Percentiles rank a stretch among this genome's conserved stretches.
Evolutionary conservation across 192 early-diverging fungal genomes (phyloP).

Genomic region (Coemansia brasiliensis): DNA sequence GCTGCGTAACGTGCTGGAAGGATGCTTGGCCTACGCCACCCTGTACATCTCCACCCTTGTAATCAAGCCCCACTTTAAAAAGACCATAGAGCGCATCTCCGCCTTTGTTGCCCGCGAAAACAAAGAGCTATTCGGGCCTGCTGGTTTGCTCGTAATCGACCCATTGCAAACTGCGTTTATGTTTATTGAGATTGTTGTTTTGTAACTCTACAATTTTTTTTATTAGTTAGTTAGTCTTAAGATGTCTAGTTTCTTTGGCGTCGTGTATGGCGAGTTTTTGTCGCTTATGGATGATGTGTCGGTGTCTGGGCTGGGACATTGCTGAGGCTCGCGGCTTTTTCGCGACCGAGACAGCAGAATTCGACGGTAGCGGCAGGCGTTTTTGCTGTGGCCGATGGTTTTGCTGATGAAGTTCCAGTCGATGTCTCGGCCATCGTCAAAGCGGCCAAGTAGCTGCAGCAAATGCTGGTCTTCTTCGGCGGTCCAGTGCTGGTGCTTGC

Average conservation of each 20-base stretch:
- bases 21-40: slow-evolving; percentile 53
- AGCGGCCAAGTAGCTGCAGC: slow-evolving; percentile 22
- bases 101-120: slow-evolving; percentile 35
- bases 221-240: neutral
- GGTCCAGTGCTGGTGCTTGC: slow-evolving; percentile 52
- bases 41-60: slow-evolving; percentile 55
- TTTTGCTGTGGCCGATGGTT: slow-evolving; percentile 46
- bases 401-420: slow-evolving; percentile 53
- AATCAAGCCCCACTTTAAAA: slow-evolving; percentile 40
- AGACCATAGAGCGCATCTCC: slow-evolving; percentile 36
- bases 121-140: slow-evolving; percentile 43
- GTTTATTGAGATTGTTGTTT: slow-evolving; percentile 51
- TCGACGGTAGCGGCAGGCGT: slow-evolving; percentile 47
- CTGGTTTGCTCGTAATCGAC: slow-evolving; percentile 42
- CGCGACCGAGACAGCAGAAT: slow-evolving; percentile 25
- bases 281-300: neutral
- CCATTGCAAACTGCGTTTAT: slow-evolving; percentile 57
- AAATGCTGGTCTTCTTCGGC: slow-evolving; percentile 29
- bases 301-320: slow-evolving; percentile 2
- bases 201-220: slow-evolving; percentile 8
- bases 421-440: slow-evolving; percentile 25
- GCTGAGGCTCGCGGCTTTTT: slow-evolving; percentile 1
- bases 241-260: neutral
- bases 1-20: slow-evolving; percentile 48
- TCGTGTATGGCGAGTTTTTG: neutral